A percentile compares a stretch with the other conserved stretches of the same genome.
phyloP scores from a whole-genome alignment of 805 yeast genomes.

The Cyberlindnera euphorbiae region DNA sequence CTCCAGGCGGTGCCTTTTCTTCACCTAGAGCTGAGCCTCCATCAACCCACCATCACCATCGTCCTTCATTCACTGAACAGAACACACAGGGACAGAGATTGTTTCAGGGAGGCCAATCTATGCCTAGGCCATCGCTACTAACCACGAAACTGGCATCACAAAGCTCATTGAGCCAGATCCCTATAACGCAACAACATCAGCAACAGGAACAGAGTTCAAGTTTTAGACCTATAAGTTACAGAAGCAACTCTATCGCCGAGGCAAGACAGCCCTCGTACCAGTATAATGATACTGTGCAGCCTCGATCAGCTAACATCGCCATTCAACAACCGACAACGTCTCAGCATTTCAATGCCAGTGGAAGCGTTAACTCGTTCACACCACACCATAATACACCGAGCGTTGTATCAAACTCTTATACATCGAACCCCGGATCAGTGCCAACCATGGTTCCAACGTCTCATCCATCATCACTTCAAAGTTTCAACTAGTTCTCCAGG shows the following conservation, averaged over 20 bases:
- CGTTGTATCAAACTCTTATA: slow-evolving; percentile 42
- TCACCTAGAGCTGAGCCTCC: slow-evolving; percentile 27
- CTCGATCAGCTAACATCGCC: slow-evolving; percentile 21
- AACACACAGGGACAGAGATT: slow-evolving; percentile 5
- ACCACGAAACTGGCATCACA: slow-evolving; percentile 30
- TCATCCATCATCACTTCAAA: slow-evolving; percentile 8
- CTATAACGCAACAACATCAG: slow-evolving; percentile 7
- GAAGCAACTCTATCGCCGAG: not conserved
- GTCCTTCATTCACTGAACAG: slow-evolving; percentile 16
- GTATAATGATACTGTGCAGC: slow-evolving; percentile 8
- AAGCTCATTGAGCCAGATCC: slow-evolving; percentile 11
- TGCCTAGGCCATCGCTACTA: slow-evolving; percentile 25
- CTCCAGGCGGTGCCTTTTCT: slow-evolving; percentile 22
- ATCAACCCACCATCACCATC: slow-evolving; percentile 8
- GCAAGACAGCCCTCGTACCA: slow-evolving; percentile 2
- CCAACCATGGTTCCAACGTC: slow-evolving; percentile 16
- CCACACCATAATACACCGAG: slow-evolving; percentile 44
- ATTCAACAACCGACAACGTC: slow-evolving; percentile 27
- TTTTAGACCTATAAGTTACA: slow-evolving; percentile 1
- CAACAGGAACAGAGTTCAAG: slow-evolving; percentile 6
- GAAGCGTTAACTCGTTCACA: slow-evolving; percentile 25
- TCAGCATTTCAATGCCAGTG: slow-evolving; percentile 25
- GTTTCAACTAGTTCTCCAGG: slow-evolving; percentile 25
- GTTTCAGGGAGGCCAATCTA: slow-evolving; percentile 8
- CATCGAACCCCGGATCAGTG: slow-evolving; percentile 29